These are phyloP conservation scores for Neovahlkampfia damariscottae DNA, from an alignment of 78 protist species.

Conservation along the genomic window DNA sequence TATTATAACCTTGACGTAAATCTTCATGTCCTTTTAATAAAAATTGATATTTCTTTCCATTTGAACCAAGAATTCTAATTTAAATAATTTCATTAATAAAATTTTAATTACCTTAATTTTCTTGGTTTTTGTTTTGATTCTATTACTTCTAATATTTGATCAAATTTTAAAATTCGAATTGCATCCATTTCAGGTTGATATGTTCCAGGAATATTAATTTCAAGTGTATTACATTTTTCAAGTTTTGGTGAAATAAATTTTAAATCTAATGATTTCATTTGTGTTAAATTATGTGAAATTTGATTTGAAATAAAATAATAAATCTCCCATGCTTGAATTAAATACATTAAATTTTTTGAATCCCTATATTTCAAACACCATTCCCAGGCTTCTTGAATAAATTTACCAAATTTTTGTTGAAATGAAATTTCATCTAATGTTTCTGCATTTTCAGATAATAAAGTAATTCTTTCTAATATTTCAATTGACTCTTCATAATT, in stretches of 20 bases:
- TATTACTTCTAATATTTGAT: constrained; percentile 72
- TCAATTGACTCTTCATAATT: constrained; percentile 74
- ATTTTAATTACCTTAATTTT: too few species aligned
- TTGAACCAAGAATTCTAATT: constrained; percentile 72
- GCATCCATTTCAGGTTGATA: constrained; percentile 9
- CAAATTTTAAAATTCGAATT: constrained; percentile 70
- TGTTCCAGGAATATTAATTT: constrained; percentile 91
- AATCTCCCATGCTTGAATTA: constrained; percentile 91
- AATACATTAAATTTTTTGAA: constrained; percentile 39
- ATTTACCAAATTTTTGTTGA: constrained; percentile 73
- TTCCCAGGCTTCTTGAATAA: constrained; percentile 72
- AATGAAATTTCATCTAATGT: constrained; percentile 83
- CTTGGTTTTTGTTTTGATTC: constrained; percentile 97
- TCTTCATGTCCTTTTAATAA: constrained; percentile 97
- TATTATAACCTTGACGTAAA: constrained; percentile 79
- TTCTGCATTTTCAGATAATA: constrained; percentile 64
- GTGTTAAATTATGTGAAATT: constrained; percentile 74
- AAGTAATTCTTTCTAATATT: constrained; percentile 75
- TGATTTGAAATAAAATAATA: constrained; percentile 84
- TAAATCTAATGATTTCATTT: constrained; percentile 73
- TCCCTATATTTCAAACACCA: constrained; percentile 55
- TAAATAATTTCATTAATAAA: too few species aligned
- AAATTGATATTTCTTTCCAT: constrained; percentile 67
- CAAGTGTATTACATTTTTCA: constrained; percentile 53
- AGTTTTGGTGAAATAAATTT: constrained; percentile 68